Base-by-base conservation (phyloP, 2,329 filamentous ascomycete genomes). In the Canariomyces notabilis region DNA sequence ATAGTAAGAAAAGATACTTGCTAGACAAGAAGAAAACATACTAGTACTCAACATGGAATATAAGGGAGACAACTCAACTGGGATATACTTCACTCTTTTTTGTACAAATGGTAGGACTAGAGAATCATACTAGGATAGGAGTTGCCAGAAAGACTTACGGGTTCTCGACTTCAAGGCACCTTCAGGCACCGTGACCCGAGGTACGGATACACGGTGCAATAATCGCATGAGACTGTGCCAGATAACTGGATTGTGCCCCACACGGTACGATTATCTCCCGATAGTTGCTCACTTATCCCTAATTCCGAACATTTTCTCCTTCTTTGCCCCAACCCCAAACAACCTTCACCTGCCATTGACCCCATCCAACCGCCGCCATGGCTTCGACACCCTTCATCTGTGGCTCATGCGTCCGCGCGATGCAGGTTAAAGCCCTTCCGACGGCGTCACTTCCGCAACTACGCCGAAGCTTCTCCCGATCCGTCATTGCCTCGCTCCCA, bases 311-410 rank as follows among this genome's bases (percentile, higher is more conserved):
- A 26, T 34, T 37, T 45, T 35, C 35, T 29, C 42, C 23, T 29
- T 9, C n/a, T 39, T 34, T 29, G 33, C 35, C 29, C 34, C 36
- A 6, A 2, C 15, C 37, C n/a, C 26, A 12, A 29, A 9, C 26
- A n/a, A 9, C 20, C 7, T 29, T 5, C 16, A 1, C 26, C 18
- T 16, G n/a, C 31, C 19, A 15, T 18, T 20, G 22, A 2, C 19
- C 19, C 8, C 26, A 19, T 6, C 20, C 20, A 22, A 14, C 5
- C 12, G 6, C 18, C 9, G 7, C 8, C 23, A 54, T 56, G 49
- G 37, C 48, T 4, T 36, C 50, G 6, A 37, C 37, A 21, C 46
- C 53, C 2, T 52, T 50, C 16, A 29, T 52, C 14, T 56, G 46
- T 21, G 21, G 43, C 12, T 26, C 44, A n/a, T 54, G 51, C 46